Conservation (phyloP, 2,329 filamentous ascomycete genomes). For the Colletotrichum sp. region DNA sequence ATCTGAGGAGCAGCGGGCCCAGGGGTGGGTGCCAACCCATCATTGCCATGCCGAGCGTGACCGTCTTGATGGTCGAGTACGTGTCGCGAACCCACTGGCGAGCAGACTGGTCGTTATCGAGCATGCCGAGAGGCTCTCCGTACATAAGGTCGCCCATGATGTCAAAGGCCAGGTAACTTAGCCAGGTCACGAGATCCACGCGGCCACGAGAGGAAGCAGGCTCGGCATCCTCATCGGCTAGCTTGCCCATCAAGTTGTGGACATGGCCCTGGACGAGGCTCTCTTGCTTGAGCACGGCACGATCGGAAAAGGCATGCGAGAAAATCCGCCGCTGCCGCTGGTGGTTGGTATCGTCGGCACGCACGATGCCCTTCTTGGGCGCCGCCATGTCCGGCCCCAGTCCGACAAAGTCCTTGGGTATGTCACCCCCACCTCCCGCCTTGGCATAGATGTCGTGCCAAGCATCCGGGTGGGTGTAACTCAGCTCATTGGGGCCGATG, state of each 20-base stretch:
- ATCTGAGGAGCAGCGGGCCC: conserved; percentile 6
- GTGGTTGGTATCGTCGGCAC: conserved; percentile 7
- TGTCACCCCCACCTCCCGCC: conserved; percentile 20
- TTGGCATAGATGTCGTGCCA: conserved; percentile 23
- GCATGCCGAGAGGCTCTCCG: conserved; percentile 32
- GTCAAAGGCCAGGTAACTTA: conserved; percentile 32
- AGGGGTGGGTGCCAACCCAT: conserved; percentile 7
- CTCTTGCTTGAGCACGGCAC: conserved; percentile 34
- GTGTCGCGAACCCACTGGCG: conserved; percentile 31
- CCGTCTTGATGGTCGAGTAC: conserved; percentile 24
- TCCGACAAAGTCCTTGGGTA: conserved; percentile 29
- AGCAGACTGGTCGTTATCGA: conserved; percentile 24
- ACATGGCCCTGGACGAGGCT: conserved; percentile 29
- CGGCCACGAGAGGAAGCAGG: not conserved
- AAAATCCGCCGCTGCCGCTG: conserved; percentile 26
- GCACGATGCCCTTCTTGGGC: conserved; percentile 23
- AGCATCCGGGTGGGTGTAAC: conserved; percentile 20
- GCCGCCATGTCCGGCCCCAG: conserved; percentile 33
- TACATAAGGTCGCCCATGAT: conserved; percentile 35
- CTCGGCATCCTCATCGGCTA: not conserved
- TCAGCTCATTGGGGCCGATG: conserved; percentile 21
- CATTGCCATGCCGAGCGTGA: conserved; percentile 19
- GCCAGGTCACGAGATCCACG: conserved; percentile 28
- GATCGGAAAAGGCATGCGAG: conserved; percentile 32
- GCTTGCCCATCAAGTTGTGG: conserved; percentile 13